Conservation (phyloP, 2,329 filamentous ascomycete species). For the Myriosclerotinia curreyana region DNA sequence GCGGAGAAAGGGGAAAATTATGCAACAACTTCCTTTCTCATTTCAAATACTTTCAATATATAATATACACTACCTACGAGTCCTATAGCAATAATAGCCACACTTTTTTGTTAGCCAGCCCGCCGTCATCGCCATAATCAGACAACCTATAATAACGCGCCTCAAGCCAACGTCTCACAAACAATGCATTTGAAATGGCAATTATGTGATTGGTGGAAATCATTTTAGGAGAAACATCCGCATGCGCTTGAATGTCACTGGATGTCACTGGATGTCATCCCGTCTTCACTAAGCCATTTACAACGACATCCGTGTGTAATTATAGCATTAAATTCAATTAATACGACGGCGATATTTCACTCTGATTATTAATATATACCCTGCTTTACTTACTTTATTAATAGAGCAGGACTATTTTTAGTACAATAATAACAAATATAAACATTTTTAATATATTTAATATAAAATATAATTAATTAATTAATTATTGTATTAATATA, state of each 20-base stretch:
- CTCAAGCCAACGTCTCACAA: constrained; percentile 3
- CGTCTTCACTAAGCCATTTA: neutral
- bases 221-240: neutral
- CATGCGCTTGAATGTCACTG: neutral
- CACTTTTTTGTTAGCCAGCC: neutral
- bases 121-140: neutral
- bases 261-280: neutral
- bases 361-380: neutral
- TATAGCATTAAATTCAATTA: constrained; percentile 1
- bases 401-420: no score
- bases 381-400: no score
- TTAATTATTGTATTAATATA: no score
- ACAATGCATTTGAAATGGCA: neutral
- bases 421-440: no score
- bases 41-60: no score
- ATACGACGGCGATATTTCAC: neutral
- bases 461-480: no score
- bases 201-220: neutral
- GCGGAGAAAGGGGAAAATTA: neutral
- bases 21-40: no score
- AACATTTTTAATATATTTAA: no score
- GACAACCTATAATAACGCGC: constrained; percentile 2
- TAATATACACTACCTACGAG: no score
- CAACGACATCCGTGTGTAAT: neutral
- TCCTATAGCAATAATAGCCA: no score